A percentile compares a stretch with the other conserved stretches of the same genome.
Evolutionary conservation across 2,329 filamentous ascomycete species (phyloP).

Genomic region (Paecilomyces niveus): DNA sequence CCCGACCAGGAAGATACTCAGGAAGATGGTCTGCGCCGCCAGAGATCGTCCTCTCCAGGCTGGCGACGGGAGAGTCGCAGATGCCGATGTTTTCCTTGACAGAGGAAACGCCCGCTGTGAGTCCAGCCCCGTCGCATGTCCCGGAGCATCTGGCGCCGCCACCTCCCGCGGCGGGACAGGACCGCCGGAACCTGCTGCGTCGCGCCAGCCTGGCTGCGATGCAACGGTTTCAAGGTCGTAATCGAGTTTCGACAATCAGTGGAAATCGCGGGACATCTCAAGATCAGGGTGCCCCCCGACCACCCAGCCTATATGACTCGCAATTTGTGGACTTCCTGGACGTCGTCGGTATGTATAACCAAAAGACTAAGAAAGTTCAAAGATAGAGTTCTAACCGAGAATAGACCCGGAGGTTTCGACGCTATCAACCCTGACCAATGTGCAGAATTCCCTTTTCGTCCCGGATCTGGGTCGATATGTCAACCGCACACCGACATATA

Average conservation of each 20-base stretch:
- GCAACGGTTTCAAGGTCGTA: constrained; percentile 21
- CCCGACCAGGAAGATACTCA: constrained; percentile 27
- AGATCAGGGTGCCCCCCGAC: constrained; percentile 3
- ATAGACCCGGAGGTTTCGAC: constrained; percentile 77
- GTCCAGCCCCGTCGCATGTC: constrained; percentile 7
- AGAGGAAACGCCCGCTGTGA: constrained; percentile 24
- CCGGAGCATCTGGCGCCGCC: constrained; percentile 9
- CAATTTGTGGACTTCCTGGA: constrained; percentile 62
- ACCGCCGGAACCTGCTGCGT: constrained; percentile 18
- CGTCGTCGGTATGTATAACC: constrained; percentile 51
- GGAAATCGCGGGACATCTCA: constrained; percentile 12
- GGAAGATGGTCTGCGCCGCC: constrained; percentile 24
- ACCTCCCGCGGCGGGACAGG: constrained; percentile 9
- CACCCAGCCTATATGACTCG: constrained; percentile 47
- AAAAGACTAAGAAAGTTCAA: background rate
- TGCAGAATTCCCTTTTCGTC: constrained; percentile 83
- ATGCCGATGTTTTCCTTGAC: constrained; percentile 22
- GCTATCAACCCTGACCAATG: constrained; percentile 75
- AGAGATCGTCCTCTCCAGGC: constrained; percentile 12
- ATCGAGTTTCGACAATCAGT: constrained; percentile 25
- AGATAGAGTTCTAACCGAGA: constrained; percentile 16
- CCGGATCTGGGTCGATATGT: constrained; percentile 70
- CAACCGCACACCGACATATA: constrained; percentile 74
- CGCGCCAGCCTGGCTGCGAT: constrained; percentile 25
- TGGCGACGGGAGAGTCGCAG: constrained; percentile 12